These are phyloP conservation scores for Oryza meyeriana DNA, from an alignment of 176 grass and related monocot species.

Conservation along the genomic window DNA sequence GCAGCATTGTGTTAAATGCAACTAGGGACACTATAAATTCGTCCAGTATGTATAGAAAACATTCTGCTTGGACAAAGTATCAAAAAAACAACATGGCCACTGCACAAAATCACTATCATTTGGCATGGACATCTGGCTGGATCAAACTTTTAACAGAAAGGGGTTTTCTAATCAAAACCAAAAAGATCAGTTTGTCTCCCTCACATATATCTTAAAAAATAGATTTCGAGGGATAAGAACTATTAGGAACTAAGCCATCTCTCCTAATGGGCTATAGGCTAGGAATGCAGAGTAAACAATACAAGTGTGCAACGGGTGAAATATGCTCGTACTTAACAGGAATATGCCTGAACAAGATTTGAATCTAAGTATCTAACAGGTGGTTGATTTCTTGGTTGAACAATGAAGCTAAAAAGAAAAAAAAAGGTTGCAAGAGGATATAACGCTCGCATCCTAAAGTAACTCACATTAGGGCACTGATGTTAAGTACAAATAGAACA, in stretches of 20 bases:
- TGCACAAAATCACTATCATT: neutral
- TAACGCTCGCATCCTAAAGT: neutral
- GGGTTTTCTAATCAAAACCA: neutral
- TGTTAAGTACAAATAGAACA: neutral
- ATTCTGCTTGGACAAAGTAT: constrained; percentile 14
- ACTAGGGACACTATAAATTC: neutral
- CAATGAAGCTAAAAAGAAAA: neutral
- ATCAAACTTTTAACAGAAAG: neutral
- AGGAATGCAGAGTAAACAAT: neutral
- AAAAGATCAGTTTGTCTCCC: neutral
- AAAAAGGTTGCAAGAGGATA: neutral
- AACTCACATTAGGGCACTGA: neutral
- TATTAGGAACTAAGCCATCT: neutral
- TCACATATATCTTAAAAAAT: neutral
- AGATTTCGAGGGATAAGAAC: neutral
- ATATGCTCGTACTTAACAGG: neutral
- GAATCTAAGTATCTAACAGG: neutral
- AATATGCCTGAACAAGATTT: neutral
- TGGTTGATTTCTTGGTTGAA: neutral
- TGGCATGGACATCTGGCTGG: neutral
- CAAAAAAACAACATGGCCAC: neutral
- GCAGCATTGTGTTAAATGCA: neutral
- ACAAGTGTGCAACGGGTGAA: neutral
- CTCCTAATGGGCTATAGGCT: neutral
- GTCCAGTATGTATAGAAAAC: neutral